Conservation (phyloP, 768 basidiomycete genomes). For the Tulasnella sp. region DNA sequence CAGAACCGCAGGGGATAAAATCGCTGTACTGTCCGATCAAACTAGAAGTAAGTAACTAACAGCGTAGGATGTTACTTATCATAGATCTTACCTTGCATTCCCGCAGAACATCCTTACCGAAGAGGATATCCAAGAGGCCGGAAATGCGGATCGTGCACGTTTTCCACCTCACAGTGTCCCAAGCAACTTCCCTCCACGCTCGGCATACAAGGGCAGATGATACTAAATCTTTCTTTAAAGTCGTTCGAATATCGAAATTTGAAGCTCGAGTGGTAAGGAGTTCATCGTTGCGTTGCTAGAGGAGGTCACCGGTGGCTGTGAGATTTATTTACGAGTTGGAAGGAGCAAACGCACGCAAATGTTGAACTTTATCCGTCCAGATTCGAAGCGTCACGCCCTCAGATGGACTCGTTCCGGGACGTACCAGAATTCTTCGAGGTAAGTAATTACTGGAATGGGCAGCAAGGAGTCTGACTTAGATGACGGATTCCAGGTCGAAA, state of each 20-base stretch:
- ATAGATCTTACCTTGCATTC: no score
- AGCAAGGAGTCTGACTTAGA: background rate
- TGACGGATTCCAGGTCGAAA: conserved; percentile 58
- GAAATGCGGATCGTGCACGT: background rate
- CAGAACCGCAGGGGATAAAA: no score
- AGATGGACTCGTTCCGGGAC: conserved; percentile 53
- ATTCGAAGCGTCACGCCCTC: background rate
- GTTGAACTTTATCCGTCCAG: conserved; percentile 11
- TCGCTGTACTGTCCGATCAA: no score
- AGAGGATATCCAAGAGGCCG: background rate
- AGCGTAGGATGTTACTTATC: no score
- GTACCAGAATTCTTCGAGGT: conserved; percentile 97
- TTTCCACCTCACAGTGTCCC: background rate
- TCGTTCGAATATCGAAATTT: background rate
- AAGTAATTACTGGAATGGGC: conserved; percentile 28
- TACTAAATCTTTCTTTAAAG: background rate
- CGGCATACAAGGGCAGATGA: background rate
- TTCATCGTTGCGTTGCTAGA: background rate
- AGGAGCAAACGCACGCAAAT: background rate
- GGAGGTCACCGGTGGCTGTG: background rate
- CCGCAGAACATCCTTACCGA: background rate
- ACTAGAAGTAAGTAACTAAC: no score
- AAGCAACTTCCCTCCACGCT: background rate
- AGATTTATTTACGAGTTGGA: background rate
- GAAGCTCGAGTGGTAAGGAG: background rate